A percentile compares a stretch with the other conserved stretches of the same genome.
Evolutionary conservation across 352 stramenopile genomes (phyloP).

Genomic region (Aphanomyces euteiches): DNA sequence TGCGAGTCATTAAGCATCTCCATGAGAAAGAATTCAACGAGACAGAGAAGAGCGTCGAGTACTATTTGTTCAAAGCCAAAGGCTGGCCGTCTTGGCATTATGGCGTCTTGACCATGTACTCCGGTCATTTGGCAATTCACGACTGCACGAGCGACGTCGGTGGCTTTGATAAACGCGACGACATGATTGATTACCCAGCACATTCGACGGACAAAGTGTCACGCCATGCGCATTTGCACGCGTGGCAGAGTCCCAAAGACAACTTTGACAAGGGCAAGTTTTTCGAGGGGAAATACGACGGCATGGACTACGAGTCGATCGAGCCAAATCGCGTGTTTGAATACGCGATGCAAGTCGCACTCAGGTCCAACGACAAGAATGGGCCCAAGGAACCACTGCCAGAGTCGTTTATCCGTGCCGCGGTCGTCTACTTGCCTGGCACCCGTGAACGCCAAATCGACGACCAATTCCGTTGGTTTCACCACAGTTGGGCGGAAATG

Average conservation of each 20-base stretch:
- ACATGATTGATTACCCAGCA: background rate
- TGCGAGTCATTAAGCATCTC: background rate
- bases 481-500: conserved; percentile 15
- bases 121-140: background rate
- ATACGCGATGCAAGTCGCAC: too few species aligned
- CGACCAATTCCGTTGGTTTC: conserved; percentile 23
- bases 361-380: too few species aligned
- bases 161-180: background rate
- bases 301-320: too few species aligned
- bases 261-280: background rate
- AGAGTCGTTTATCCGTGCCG: conserved; percentile 17
- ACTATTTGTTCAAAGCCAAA: too few species aligned
- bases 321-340: too few species aligned
- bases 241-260: background rate
- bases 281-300: too few species aligned
- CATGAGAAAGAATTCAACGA: background rate
- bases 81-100: background rate
- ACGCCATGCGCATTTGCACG: background rate
- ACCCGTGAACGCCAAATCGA: background rate
- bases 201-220: background rate
- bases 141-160: background rate
- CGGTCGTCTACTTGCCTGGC: background rate
- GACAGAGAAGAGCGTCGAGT: background rate
- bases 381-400: too few species aligned
- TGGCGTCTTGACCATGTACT: conserved; percentile 4